Conservation (phyloP, 148 eudicot species). For the Nepenthes gracilis region DNA sequence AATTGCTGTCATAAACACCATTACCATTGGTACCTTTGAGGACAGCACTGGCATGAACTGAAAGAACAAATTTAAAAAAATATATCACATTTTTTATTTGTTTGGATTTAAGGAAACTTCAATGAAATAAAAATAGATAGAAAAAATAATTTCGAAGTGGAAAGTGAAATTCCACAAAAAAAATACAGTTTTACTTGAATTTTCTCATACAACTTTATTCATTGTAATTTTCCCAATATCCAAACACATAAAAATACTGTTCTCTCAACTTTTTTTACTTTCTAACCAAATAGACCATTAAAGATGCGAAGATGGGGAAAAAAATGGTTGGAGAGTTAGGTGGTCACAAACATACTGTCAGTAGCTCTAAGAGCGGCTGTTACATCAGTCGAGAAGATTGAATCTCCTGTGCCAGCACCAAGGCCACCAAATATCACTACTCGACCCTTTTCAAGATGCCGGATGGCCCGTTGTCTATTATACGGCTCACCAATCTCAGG, state of each 20-base stretch:
- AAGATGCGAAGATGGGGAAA: neutral
- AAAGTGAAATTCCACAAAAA: neutral
- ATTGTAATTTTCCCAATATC: no score
- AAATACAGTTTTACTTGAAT: neutral
- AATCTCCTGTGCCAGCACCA: conserved; percentile 90
- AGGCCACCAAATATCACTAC: conserved; percentile 96
- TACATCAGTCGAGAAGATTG: conserved; percentile 91
- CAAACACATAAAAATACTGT: no score
- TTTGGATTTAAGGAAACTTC: no score
- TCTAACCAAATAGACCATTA: no score
- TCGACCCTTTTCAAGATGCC: conserved; percentile 89
- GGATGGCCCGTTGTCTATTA: conserved; percentile 71
- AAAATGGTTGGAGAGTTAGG: neutral
- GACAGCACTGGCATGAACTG: conserved; percentile 94
- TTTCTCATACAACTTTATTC: no score
- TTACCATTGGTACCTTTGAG: conserved; percentile 77
- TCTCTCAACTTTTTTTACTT: no score
- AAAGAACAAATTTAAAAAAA: conserved; percentile 2
- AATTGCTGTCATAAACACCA: conserved; percentile 54
- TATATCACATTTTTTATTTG: neutral
- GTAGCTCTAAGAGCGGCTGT: conserved; percentile 96
- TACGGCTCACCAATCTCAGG: conserved; percentile 90
- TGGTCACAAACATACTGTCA: conserved; percentile 45
- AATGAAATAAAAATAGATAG: neutral
- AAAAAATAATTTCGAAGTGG: neutral